Base-by-base conservation (phyloP, 495 filamentous ascomycete species). In the Aspergillus cavernicola region DNA sequence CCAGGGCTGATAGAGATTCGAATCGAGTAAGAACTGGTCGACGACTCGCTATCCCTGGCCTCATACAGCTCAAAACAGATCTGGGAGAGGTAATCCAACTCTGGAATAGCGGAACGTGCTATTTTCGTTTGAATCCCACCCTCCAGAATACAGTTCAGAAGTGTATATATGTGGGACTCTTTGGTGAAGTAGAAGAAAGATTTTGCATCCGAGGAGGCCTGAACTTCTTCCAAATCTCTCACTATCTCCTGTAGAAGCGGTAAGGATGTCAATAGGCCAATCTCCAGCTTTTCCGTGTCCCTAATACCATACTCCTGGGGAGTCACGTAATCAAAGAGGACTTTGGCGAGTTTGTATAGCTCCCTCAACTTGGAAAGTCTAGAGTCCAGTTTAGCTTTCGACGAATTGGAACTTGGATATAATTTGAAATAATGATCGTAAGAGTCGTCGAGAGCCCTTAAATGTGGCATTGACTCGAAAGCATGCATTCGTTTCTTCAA, bases 101-200 rank as follows among this genome's bases (percentile, higher is more conserved):
- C 93, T 0, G 93, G 93, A 57, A 98, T 98, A 24, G 89, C 89
- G 62, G 86, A 88, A 37, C 93, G 83, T 55, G 89, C 85, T 57
- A 89, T 88, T 71, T 97, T 97, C 20, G 92, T 93, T 58, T 90
- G 85, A 55, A 98, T 88, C 29, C 95, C 93, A 55, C 93, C 93
- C 71, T 97, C 93, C 28, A 98, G 76, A 56, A 98, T 97, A 68
- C 95, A 97, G 70, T 98, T 98, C 40, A 98, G 80, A 26, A 98
- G 80, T 15, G 93, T 97, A 72, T 98, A 98, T 59, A 98, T 97
- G 60, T 98, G 93, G 5, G 88, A 93, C 73, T 98, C 93, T 65
- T 98, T 98, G 23, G 93, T 98, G 66, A 98, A 98, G 71, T 98
- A 98, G 74, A 97, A 85, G 74, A 97, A 97, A 4, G 86, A 91